Base-by-base conservation (phyloP, 495 filamentous ascomycete species). In the Aspergillus egyptiacus region DNA sequence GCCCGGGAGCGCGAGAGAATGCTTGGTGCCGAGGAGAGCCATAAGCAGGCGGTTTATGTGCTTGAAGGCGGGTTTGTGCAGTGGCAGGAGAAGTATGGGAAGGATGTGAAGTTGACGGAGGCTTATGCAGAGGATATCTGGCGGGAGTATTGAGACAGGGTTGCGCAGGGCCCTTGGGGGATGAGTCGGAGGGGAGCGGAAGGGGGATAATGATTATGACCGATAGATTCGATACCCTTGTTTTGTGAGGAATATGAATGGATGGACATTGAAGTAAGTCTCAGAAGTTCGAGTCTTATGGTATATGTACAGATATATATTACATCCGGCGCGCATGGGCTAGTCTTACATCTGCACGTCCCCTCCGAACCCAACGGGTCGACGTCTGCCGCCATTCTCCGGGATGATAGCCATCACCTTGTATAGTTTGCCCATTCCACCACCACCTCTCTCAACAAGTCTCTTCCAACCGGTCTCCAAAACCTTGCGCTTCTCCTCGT, bases 341-440 rank as follows among this genome's bases (percentile, higher is more conserved):
- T 25, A 2, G 14, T 17, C 15, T 30, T 43, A 43, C 14, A 14
- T 13, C 28, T 31, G 41, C 6, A 33, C 28, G 13, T 18, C 41
- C 2, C 91, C 91, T 0, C 91, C 93, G 75, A 98, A 96, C 18
- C 93, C 93, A 54, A 96, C 87, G 7, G 93, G 93, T 30, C 83
- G 74, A 53, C 84, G 73, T 60, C 66, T 69, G 3, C 87, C 89
- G 15, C 72, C 78, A 54, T 82, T 83, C 66, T 89, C 85, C 0
- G 93, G 93, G 57, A 97, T 68, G 54, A 98, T 86, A 23, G 91
- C 84, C 78, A 98, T 75, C 7, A 80, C 89, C 72, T 96, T 96
- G 60, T 98, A 98, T 37, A 96, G 66, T 70, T 82, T 86, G 2
- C 93, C 93, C 93, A 97, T 98, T 0, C 87, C 90, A 37, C 76